These are phyloP conservation scores for Fusarium guadeloupense DNA, from an alignment of 2,329 filamentous ascomycete species.

Conservation along the genomic window DNA sequence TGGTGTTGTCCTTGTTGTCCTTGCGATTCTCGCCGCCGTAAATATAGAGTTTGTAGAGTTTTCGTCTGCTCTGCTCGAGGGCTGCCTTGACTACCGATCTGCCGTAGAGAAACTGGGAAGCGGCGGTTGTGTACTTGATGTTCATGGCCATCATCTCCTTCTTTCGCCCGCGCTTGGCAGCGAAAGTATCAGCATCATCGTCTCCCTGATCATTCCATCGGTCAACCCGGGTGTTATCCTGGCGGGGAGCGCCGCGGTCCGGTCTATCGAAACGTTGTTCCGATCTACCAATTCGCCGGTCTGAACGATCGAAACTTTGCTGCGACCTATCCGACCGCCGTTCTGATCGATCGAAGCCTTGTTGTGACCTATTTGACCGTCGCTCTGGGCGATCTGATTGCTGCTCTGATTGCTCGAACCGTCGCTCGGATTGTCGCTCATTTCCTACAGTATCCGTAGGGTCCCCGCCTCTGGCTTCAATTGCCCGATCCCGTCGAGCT, in stretches of 20 bases:
- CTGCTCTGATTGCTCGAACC: slow-evolving; percentile 3
- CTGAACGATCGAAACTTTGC: slow-evolving; percentile 6
- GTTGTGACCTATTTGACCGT: neutral
- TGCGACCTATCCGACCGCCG: slow-evolving; percentile 13
- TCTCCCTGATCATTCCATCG: slow-evolving; percentile 18
- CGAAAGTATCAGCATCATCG: neutral
- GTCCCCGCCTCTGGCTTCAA: neutral
- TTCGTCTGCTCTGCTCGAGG: slow-evolving; percentile 70
- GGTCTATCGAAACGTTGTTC: neutral
- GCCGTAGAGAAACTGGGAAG: slow-evolving; percentile 92
- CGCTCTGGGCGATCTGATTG: neutral
- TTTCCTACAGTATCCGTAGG: neutral
- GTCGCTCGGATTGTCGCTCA: slow-evolving; percentile 1
- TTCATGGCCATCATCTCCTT: slow-evolving; percentile 51
- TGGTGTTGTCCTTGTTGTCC: slow-evolving; percentile 56
- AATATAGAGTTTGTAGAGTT: slow-evolving; percentile 86
- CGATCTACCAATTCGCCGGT: neutral
- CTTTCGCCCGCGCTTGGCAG: slow-evolving; percentile 34
- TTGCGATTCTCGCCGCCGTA: slow-evolving; percentile 67
- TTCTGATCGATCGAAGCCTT: neutral
- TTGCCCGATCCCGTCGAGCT: slow-evolving; percentile 10
- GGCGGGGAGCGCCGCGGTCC: slow-evolving; percentile 11
- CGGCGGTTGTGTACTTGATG: slow-evolving; percentile 76
- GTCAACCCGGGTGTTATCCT: slow-evolving; percentile 8
- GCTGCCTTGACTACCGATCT: slow-evolving; percentile 82